Conservation (phyloP, 306 rosid genomes). For the Glycine tomentella region DNA sequence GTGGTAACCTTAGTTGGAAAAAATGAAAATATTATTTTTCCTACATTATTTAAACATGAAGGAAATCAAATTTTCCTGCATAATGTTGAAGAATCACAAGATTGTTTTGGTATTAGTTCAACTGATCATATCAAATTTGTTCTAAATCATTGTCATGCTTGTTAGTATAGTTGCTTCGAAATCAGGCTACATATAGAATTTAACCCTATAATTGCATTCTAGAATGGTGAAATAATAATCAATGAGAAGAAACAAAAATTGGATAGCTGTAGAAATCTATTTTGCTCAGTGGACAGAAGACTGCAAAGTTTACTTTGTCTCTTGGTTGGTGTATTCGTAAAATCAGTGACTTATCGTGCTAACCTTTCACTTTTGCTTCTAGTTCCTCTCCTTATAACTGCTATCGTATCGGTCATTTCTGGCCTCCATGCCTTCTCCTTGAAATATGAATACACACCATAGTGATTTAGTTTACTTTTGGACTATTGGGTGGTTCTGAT, state of each 20-base stretch:
- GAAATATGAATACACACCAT: not conserved
- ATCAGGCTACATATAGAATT: not conserved
- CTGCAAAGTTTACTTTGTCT: not conserved
- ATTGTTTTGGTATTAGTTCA: not conserved
- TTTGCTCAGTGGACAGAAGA: not conserved
- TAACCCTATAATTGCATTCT: not conserved
- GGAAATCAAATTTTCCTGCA: constrained; percentile 10
- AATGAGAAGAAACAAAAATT: not conserved
- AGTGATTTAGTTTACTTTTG: not conserved
- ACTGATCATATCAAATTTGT: not conserved
- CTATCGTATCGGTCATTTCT: not conserved
- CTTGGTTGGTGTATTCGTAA: not conserved
- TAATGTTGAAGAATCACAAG: not conserved
- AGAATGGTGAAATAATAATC: not conserved
- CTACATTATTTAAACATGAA: not conserved
- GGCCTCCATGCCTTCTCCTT: not conserved
- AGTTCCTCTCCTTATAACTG: not conserved
- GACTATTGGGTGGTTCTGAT: no score
- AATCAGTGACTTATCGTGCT: not conserved
- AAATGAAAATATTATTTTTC: not conserved
- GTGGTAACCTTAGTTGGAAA: not conserved
- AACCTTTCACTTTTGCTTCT: not conserved
- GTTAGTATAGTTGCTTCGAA: not conserved
- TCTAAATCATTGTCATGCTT: not conserved
- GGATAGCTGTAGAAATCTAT: not conserved